Conservation (phyloP, 805 yeast species). For the Hanseniaspora opuntiae region DNA sequence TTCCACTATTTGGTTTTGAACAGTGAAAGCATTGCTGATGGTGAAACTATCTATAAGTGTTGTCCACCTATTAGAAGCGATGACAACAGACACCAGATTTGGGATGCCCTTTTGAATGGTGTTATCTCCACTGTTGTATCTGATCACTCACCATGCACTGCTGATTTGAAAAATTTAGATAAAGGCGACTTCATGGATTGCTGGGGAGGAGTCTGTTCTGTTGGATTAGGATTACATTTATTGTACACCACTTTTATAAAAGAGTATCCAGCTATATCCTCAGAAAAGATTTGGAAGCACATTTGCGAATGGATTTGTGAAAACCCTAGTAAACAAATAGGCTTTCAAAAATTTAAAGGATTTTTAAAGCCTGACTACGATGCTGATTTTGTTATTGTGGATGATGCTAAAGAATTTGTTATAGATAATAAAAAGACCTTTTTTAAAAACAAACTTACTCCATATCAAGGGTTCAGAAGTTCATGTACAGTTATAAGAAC, state of each 20-base stretch:
- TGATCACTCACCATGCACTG: conserved; percentile 94
- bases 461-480: conserved; percentile 60
- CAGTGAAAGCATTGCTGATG: conserved; percentile 64
- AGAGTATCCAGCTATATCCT: neutral
- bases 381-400: conserved; percentile 79
- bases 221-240: conserved; percentile 78
- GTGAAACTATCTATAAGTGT: conserved; percentile 77
- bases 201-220: conserved; percentile 94
- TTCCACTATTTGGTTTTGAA: conserved; percentile 74
- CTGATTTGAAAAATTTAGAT: conserved; percentile 68
- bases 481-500: conserved; percentile 71
- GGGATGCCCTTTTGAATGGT: conserved; percentile 61
- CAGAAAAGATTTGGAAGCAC: conserved; percentile 20
- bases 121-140: conserved; percentile 76
- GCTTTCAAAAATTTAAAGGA: conserved; percentile 62
- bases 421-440: conserved; percentile 43
- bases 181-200: conserved; percentile 81
- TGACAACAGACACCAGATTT: conserved; percentile 53
- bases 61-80: conserved; percentile 87
- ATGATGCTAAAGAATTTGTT: conserved; percentile 39
- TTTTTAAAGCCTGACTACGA: conserved; percentile 59
- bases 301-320: conserved; percentile 67
- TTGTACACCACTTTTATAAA: conserved; percentile 45
- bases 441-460: conserved; percentile 80
- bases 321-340: conserved; percentile 79